Base-by-base conservation (phyloP, 495 filamentous ascomycete species). In the Bombardia bombarda region DNA sequence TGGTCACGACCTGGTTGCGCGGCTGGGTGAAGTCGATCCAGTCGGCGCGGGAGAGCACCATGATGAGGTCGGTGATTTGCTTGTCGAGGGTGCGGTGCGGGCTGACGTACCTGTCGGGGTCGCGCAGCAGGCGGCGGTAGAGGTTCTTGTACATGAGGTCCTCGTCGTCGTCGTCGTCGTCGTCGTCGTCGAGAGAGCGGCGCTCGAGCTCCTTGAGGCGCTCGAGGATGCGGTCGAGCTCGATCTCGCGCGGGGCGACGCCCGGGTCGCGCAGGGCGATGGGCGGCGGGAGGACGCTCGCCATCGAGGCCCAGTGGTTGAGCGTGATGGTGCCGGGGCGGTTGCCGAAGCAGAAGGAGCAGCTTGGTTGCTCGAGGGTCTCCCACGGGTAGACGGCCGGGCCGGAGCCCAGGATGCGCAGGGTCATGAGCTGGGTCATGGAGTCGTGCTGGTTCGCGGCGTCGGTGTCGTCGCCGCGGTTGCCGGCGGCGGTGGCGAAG, bases 11-110 rank as follows among this genome's bases (percentile, higher is more conserved):
- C 50, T 86, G 82, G 45, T 83, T 81, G 49, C 69, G 68, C 21
- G 70, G 69, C 18, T 61, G 57, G 32, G 79, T 82, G 51, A 83
- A 84, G 52, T 86, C 82, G 43, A 81, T 78, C 83, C 83, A 87
- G 38, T 69, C 69, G 0, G 70, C 57, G 32, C 77, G 63, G 2
- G 77, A 76, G 13, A 87, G 61, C 6, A 80, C 77, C 42, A 75
- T 71, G 31, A 84, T 74, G 14, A 87, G 66, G 52, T 85, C 80
- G 16, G 69, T 71, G 37, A 87, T 85, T 52, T 86, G 82, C 51
- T 65, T 72, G 43, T 82, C 78, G 51, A 83, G 71, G 18, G 72
- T 68, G 51, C 67, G 71, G 48, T 78, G 72, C 13, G 74, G 73
- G 37, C 52, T 68, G 9, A 61, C 46, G 14, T 62, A 52, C 50